A percentile compares a stretch with the other conserved stretches of the same genome.
Evolutionary conservation across 345 rosid species (phyloP).

Genomic region (Carallia pectinifolia): DNA sequence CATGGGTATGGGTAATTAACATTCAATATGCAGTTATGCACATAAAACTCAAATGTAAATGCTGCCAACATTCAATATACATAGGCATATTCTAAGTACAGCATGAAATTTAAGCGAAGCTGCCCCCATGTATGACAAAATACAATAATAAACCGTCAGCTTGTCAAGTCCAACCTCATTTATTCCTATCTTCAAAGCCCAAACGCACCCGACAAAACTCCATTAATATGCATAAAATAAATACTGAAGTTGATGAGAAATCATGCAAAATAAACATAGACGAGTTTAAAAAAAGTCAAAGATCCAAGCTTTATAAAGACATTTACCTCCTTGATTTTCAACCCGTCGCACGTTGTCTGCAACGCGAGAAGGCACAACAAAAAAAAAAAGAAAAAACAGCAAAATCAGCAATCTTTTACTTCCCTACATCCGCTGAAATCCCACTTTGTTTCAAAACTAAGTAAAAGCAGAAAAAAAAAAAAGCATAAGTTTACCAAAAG

Average conservation of each 20-base stretch:
- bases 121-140: not conserved
- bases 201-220: too few species aligned
- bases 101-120: too few species aligned
- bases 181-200: not conserved
- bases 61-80: too few species aligned
- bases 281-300: not conserved
- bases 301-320: not conserved
- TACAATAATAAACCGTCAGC: not conserved
- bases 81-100: too few species aligned
- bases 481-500: not conserved
- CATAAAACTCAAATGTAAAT: not conserved
- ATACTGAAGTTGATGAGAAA: too few species aligned
- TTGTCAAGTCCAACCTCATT: conserved; percentile 7
- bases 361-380: not conserved
- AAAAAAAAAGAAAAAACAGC: not conserved
- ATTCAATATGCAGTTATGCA: not conserved
- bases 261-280: too few species aligned
- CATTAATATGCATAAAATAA: too few species aligned
- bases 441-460: too few species aligned
- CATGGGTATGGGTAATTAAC: not conserved
- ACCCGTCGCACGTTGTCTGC: conserved; percentile 66
- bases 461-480: not conserved
- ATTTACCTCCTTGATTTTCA: conserved; percentile 73
- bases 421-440: too few species aligned
- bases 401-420: not conserved